Conservation (phyloP, 2,329 filamentous ascomycete species). For the Calonectria fujianensis region DNA sequence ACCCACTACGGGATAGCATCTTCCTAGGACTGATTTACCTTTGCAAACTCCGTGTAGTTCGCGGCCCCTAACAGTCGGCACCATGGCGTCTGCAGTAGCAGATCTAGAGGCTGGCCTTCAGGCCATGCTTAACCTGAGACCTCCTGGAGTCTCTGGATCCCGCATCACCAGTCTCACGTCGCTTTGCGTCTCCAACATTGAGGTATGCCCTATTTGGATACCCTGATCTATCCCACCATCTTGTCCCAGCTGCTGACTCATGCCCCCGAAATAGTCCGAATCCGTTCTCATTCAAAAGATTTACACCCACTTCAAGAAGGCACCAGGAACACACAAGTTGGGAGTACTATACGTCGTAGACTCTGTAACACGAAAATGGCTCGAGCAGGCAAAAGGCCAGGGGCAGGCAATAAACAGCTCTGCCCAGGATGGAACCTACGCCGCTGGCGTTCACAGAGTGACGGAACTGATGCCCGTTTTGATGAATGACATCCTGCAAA, state of each 20-base stretch:
- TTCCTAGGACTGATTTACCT: constrained; percentile 41
- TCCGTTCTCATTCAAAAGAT: constrained; percentile 96
- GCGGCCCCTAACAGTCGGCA: constrained; percentile 50
- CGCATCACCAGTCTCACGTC: constrained; percentile 92
- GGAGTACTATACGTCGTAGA: constrained; percentile 99
- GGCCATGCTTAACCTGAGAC: constrained; percentile 92
- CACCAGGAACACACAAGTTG: constrained; percentile 95
- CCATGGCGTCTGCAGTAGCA: constrained; percentile 89
- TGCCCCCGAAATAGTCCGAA: constrained; percentile 80
- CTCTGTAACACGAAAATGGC: constrained; percentile 99
- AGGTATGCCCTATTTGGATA: constrained; percentile 75
- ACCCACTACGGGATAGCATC: constrained; percentile 35
- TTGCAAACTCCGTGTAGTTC: constrained; percentile 51
- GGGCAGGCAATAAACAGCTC: constrained; percentile 87
- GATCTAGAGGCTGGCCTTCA: constrained; percentile 93
- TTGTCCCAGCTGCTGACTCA: constrained; percentile 47
- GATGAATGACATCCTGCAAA: constrained; percentile 95
- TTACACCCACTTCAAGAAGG: constrained; percentile 97
- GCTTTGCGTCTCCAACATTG: constrained; percentile 91
- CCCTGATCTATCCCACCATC: background rate
- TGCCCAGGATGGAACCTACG: constrained; percentile 93
- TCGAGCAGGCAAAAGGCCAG: constrained; percentile 92
- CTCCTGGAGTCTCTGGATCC: constrained; percentile 94
- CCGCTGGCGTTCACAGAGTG: constrained; percentile 96
- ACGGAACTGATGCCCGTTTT: constrained; percentile 94